Evolutionary conservation across 495 filamentous ascomycete genomes (phyloP), one percentile per base, ranked within the genome.

Genomic region (Penicillium bialowiezense): DNA sequence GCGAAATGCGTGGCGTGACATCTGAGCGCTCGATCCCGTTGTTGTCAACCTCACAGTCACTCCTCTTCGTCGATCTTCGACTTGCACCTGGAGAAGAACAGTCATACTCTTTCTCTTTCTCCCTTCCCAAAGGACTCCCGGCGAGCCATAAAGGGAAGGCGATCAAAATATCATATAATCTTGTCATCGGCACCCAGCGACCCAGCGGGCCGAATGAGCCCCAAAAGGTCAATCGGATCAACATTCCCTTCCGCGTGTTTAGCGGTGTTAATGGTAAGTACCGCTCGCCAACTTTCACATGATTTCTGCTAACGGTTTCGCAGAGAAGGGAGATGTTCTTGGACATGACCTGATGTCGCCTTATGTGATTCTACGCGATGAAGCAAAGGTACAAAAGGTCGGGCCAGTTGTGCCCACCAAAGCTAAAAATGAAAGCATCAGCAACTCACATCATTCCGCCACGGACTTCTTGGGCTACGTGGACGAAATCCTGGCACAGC

Each of bases 11-110:
- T 55, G 88, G 86, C 1, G 84, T 87, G 47, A 84, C 86, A 36
- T 83, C 75, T 54, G 86, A 90, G 13, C 88, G 86, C 62, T 86
- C 86, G 15, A 85, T 98, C 32, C 93, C 93, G 3, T 74, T 98
- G 32, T 67, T 98, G 15, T 95, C 91, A 18, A 97, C 93, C 7
- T 90, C 92, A n/a, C 93, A 97, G 67, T 96, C 90, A 5, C 90
- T 98, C 51, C 75, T 98, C 13, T 98, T 98, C 59, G 92, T 98
- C 31, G 91, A 98, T 62, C 76, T 97, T 26, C 82, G 85, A 58
- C 75, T 98, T 14, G 84, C 78, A 13, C 91, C 95, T 0, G 93
- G 93, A 3, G 91, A 98, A 64, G 95, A 89, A 64, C 86, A 82
- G 62, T 85, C 85, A 41, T 97, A 87, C 62, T 83, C 82, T 13